These are phyloP conservation scores for Cladophialophora psammophila DNA, from an alignment of 2,329 filamentous ascomycete species.

Conservation along the genomic window DNA sequence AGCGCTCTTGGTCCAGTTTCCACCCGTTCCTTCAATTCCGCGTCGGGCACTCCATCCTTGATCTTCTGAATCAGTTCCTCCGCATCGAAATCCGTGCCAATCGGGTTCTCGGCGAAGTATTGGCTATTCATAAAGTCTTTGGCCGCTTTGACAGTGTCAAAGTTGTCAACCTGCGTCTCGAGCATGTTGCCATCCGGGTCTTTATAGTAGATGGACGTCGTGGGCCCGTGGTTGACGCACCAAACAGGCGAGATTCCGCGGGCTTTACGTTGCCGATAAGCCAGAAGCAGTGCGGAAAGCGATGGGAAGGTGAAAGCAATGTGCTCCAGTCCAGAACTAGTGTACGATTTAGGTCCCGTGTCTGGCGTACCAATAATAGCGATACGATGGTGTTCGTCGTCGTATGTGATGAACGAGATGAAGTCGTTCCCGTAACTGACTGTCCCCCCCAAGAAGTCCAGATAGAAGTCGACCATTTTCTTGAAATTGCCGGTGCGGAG, in stretches of 20 bases:
- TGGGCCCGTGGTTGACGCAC: conserved; percentile 58
- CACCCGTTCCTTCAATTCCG: conserved; percentile 14
- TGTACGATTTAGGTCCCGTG: background rate
- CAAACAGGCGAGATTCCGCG: conserved; percentile 46
- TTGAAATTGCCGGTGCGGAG: conserved; percentile 24
- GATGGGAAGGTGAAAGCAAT: conserved; percentile 11
- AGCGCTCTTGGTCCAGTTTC: conserved; percentile 18
- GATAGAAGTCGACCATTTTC: conserved; percentile 24
- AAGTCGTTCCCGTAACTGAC: conserved; percentile 18
- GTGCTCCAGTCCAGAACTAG: conserved; percentile 12
- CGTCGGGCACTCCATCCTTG: conserved; percentile 5
- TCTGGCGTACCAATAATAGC: conserved; percentile 48
- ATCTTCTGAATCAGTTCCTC: conserved; percentile 18
- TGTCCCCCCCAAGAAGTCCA: conserved; percentile 21
- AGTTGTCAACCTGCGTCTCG: conserved; percentile 58
- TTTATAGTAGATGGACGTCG: conserved; percentile 57
- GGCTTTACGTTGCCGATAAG: conserved; percentile 46
- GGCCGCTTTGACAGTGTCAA: conserved; percentile 36
- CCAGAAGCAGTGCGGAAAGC: conserved; percentile 40
- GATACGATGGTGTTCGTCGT: conserved; percentile 50
- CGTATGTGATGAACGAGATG: conserved; percentile 19
- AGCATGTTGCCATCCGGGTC: conserved; percentile 60
- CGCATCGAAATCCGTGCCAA: conserved; percentile 25
- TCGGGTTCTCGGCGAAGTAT: conserved; percentile 21
- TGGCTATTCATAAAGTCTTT: conserved; percentile 18